Base-by-base conservation (phyloP, 2,329 filamentous ascomycete species). In the Fusarium longipes region DNA sequence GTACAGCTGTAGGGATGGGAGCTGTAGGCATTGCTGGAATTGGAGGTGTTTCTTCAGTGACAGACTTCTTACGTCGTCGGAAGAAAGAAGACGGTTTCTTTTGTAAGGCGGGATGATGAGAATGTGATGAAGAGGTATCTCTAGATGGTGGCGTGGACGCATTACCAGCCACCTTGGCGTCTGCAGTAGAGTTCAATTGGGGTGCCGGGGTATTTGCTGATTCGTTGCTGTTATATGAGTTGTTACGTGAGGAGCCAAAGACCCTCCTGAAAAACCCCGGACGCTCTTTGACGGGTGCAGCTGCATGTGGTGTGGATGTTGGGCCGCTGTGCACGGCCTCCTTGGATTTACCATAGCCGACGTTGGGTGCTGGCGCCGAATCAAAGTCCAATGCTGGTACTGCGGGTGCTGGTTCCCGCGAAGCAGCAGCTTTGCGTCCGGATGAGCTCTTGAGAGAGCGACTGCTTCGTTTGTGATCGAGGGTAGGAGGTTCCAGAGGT, bases 41-140 rank as follows among this genome's bases (percentile, higher is more conserved):
- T 10, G 90, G 88, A 32, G 91, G 88, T 36, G 85, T 85, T 22
- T 87, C 84, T 65, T 96, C 93, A 15, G 88, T 87, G 32, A 93
- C 80, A 7, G 94, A 97, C 85, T 95, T 96, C 86, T 98, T 98
- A 66, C 94, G 87, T 61, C 96, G 87, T 65, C 96, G 87, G 81
- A 98, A 98, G 81, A 99, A 98, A 1, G 93, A 95, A 1, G 95
- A 96, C 6, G 93, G 88, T 78, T 97, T 97, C 82, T 97, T 97
- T 73, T 92, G 91, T 50, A 97, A 81, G 20, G 82, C 79, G 57
- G 84, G 82, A 17, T 82, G 82, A 48, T 83, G 81, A 32, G 84
- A 83, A 53, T 80, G 78, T 22, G 79, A 79, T 25, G 79, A 78
- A 8, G 75, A 74, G 2, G 76, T 71, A 66, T 87, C 84, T 58